phyloP scores from a whole-genome alignment of 495 filamentous ascomycete species.

The Letharia lupina region DNA sequence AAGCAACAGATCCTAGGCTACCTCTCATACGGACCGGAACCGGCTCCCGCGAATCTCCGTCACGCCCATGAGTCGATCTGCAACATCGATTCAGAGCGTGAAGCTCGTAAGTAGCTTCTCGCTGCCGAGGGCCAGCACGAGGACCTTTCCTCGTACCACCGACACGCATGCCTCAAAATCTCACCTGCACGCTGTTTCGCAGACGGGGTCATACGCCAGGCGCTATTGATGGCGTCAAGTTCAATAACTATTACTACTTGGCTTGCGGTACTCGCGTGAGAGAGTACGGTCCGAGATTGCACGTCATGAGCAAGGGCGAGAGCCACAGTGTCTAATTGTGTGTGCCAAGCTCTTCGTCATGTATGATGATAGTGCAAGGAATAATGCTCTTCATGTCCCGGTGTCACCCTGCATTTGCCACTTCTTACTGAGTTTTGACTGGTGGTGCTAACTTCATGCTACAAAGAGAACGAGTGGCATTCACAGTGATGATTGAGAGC shows the following conservation, averaged over 20 bases:
- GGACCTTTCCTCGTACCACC: not conserved
- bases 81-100: not conserved
- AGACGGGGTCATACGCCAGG: not conserved
- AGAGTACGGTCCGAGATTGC: not conserved
- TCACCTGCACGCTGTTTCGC: not conserved
- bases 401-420: not conserved
- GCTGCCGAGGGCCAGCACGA: not conserved
- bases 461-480: not conserved
- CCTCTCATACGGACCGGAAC: not conserved
- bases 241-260: not conserved
- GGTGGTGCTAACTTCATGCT: not conserved
- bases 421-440: not conserved
- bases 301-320: not conserved
- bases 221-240: not conserved
- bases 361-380: not conserved
- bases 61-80: not conserved
- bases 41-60: not conserved
- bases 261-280: not conserved
- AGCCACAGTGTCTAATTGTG: not conserved
- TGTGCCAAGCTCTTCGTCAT: not conserved
- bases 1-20: not conserved
- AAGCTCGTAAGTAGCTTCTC: not conserved
- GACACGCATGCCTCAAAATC: not conserved
- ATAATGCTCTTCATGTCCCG: not conserved
- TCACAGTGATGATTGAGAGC: not conserved